A percentile compares a stretch with the other conserved stretches of the same genome.
Conservation (phyloP, 108 stramenopile species). For the Nitzschia putrida region DNA sequence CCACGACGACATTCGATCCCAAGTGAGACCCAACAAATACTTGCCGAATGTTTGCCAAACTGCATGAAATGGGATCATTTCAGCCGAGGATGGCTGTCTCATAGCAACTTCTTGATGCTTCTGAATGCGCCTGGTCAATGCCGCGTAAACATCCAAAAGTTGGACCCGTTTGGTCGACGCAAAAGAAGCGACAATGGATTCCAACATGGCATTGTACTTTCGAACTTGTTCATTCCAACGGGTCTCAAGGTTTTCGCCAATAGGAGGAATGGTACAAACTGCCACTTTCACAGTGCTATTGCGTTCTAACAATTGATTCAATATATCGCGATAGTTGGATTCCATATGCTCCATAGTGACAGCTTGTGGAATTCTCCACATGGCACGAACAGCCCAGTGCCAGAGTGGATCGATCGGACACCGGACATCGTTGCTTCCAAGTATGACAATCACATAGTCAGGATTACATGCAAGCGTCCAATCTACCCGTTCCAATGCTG, state of each 20-base stretch:
- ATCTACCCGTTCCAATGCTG: slow-evolving; percentile 25
- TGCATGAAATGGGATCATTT: background rate
- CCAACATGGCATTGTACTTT: background rate
- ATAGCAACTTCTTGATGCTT: background rate
- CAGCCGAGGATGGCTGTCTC: background rate
- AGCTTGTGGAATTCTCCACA: slow-evolving; percentile 25
- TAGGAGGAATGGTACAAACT: slow-evolving; percentile 42
- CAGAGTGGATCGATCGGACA: slow-evolving; percentile 10
- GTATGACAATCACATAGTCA: slow-evolving; percentile 34
- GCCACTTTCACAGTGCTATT: slow-evolving; percentile 15
- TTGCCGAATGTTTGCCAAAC: background rate
- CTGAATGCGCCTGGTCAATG: background rate
- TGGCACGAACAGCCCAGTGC: slow-evolving; percentile 6
- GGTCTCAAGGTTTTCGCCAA: slow-evolving; percentile 33
- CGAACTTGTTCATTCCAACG: slow-evolving; percentile 11
- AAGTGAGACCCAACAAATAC: background rate
- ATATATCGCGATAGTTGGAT: slow-evolving; percentile 14
- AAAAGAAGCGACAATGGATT: background rate
- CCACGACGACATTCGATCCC: background rate
- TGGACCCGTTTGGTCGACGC: background rate
- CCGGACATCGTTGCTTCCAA: slow-evolving; percentile 42
- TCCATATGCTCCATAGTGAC: slow-evolving; percentile 20
- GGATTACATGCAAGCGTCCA: slow-evolving; percentile 22
- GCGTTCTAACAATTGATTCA: slow-evolving; percentile 4
- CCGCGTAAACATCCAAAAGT: background rate